These are phyloP conservation scores for Boletus chippewaensis DNA, from an alignment of 1,284 basidiomycete genomes.

Conservation along the genomic window DNA sequence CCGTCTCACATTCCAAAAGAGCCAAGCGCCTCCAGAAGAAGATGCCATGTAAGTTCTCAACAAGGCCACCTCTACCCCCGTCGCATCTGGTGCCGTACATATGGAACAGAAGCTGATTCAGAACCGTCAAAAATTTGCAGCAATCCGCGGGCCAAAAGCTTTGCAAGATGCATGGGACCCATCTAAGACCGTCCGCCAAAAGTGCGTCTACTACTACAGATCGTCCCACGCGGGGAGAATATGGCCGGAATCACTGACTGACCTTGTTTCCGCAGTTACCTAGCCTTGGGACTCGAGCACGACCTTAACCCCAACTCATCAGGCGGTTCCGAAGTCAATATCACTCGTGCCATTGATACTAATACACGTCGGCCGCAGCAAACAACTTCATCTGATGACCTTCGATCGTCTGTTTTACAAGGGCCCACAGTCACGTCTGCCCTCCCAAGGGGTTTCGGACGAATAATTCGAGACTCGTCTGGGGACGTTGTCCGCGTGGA, in stretches of 20 bases:
- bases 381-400: neutral
- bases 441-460: conserved; percentile 72
- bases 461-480: conserved; percentile 77
- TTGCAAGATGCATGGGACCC: conserved; percentile 87
- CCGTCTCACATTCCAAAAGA: conserved; percentile 63
- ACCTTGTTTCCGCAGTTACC: conserved; percentile 51
- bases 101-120: conserved; percentile 5
- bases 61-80: neutral
- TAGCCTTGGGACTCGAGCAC: conserved; percentile 66
- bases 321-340: conserved; percentile 48
- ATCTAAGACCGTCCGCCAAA: conserved; percentile 86
- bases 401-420: conserved; percentile 3
- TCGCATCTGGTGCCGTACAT: neutral
- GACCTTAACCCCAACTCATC: conserved; percentile 58
- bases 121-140: conserved; percentile 34
- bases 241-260: neutral
- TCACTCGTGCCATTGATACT: conserved; percentile 10
- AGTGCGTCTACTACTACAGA: conserved; percentile 48
- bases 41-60: conserved; percentile 52
- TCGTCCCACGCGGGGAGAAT: neutral
- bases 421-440: neutral
- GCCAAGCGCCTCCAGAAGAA: conserved; percentile 74
- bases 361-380: neutral
- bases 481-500: conserved; percentile 80
- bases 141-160: conserved; percentile 76